Evolutionary conservation across 179 eudicot species (phyloP), one percentile per base, ranked within the genome.

Genomic region (Amaranthus tricolor): DNA sequence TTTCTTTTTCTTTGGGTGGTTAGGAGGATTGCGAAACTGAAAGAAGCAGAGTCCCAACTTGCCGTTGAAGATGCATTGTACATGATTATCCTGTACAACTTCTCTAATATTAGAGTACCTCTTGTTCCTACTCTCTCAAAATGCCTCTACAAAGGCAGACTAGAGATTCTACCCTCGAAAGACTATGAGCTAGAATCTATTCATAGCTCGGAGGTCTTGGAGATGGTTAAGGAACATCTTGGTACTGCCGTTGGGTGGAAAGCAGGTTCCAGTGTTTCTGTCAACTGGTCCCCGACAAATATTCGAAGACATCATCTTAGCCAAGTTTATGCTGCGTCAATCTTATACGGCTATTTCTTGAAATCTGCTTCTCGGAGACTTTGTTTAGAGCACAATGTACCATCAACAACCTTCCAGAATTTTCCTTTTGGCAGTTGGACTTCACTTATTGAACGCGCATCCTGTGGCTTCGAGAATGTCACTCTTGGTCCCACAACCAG

Each of bases 1-100:
- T 20, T 57, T 73, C 50, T 20, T 70, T 66, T 16, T 59, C 51
- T 71, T 77, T 68, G 60, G 56, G 68, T 13, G 51, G n/a, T 76
- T 86, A 94, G 98, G 96, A 90, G 97, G 81, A 94, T 92, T 68
- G 91, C 95, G 0, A 82, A 90, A 74, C 75, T 92, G 74, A 92
- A 80, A 80, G 86, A 85, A 69, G 73, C 56, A 5, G 97, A 90
- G 70, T 87, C 88, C 70, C 84, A 80, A 75, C 57, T 81, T 50
- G 86, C 87, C 52, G 85, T 87, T 55, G 90, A 94, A 85, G 97
- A 94, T 70, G 76, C 84, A 49, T 82, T 94, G 80, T 92, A 90
- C 77, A 80, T 84, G 88, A 77, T 89, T 47, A 83, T 94, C 74
- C 69, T 79, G n/a, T 80, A 84, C 84, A 90, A 80, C 20, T 94